These are phyloP conservation scores for Tolypocladium amazonense DNA, from an alignment of 2,329 filamentous ascomycete genomes.

Conservation along the genomic window DNA sequence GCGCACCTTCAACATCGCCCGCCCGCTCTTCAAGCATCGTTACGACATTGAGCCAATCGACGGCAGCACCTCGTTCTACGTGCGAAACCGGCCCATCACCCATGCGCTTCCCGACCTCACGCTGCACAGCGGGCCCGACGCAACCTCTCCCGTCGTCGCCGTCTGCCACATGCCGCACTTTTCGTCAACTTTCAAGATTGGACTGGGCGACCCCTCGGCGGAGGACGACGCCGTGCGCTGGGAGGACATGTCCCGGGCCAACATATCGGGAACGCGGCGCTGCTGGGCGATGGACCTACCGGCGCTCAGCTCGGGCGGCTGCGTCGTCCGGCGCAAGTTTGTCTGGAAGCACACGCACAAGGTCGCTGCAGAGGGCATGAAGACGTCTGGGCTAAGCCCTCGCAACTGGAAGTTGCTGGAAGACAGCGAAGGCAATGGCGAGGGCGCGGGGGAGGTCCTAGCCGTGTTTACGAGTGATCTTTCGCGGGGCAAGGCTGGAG, in stretches of 20 bases:
- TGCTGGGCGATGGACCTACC: slow-evolving; percentile 3
- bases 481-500: slow-evolving; percentile 1
- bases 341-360: slow-evolving; percentile 6
- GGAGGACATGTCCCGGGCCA: slow-evolving; percentile 1
- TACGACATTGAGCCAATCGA: not conserved
- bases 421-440: not conserved
- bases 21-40: not conserved
- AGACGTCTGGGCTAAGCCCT: slow-evolving; percentile 1
- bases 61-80: not conserved
- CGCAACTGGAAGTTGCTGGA: slow-evolving; percentile 7
- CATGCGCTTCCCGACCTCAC: not conserved
- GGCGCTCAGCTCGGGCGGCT: not conserved
- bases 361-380: slow-evolving; percentile 6
- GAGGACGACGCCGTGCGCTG: not conserved
- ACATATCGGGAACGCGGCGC: slow-evolving; percentile 1
- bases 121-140: slow-evolving; percentile 1
- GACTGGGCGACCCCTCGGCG: slow-evolving; percentile 1
- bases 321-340: not conserved
- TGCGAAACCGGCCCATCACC: not conserved
- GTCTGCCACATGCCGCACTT: slow-evolving; percentile 2
- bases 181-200: slow-evolving; percentile 1
- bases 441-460: not conserved
- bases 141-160: slow-evolving; percentile 1
- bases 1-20: not conserved
- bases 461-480: slow-evolving; percentile 5